phyloP scores from a whole-genome alignment of 805 yeast species.

The Brettanomyces custersianus region DNA sequence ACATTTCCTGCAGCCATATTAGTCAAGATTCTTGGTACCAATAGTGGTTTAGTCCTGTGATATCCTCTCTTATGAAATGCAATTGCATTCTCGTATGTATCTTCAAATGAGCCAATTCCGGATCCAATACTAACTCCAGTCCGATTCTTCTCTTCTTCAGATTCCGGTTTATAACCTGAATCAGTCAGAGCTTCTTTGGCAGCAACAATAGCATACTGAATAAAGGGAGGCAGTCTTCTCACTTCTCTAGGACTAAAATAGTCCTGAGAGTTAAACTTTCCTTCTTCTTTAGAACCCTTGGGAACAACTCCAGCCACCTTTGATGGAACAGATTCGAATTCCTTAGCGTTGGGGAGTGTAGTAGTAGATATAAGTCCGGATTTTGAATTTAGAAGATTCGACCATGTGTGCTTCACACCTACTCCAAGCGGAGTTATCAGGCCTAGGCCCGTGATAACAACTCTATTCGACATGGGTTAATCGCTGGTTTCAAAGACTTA shows the following conservation, averaged over 20 bases:
- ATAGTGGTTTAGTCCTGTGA: constrained; percentile 71
- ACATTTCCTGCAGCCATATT: constrained; percentile 95
- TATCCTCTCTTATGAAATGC: constrained; percentile 43
- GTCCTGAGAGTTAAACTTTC: constrained; percentile 43
- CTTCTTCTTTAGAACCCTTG: constrained; percentile 24
- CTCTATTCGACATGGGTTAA: constrained; percentile 34
- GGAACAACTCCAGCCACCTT: constrained; percentile 75
- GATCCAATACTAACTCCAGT: constrained; percentile 86
- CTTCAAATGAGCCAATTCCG: constrained; percentile 84
- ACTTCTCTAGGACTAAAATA: constrained; percentile 40
- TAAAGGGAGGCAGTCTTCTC: constrained; percentile 59
- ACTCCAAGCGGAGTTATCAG: constrained; percentile 80
- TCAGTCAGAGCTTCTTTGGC: constrained; percentile 69
- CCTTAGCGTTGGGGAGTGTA: constrained; percentile 31
- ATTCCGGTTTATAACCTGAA: constrained; percentile 42
- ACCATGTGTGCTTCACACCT: constrained; percentile 50
- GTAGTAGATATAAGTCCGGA: constrained; percentile 56
- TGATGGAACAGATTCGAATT: constrained; percentile 51
- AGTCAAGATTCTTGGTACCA: constrained; percentile 72
- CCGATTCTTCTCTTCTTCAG: constrained; percentile 25
- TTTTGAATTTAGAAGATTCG: constrained; percentile 36
- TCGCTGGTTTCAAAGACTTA: no score
- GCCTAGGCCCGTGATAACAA: constrained; percentile 91
- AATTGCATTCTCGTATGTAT: constrained; percentile 54
- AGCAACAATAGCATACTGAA: constrained; percentile 74